Evolutionary conservation across 2,329 filamentous ascomycete species (phyloP).

Genomic region (Ceratocystis alfenasii): DNA sequence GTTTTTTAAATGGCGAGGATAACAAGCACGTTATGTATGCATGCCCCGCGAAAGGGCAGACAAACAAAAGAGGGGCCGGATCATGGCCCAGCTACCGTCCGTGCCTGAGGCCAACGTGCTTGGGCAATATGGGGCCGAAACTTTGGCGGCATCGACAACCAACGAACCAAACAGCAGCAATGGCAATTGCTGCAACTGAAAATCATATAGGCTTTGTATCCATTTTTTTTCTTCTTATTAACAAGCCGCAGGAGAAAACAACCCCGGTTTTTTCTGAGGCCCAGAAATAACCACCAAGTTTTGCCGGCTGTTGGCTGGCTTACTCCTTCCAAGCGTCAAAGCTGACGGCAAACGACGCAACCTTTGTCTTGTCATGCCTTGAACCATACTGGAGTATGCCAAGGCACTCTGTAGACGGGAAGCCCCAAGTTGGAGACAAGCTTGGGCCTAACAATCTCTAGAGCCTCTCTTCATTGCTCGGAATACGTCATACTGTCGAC

Average conservation of each 20-base stretch:
- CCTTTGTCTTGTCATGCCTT: neutral
- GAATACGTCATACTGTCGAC: neutral
- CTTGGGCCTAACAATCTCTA: neutral
- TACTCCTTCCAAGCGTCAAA: neutral
- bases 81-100: neutral
- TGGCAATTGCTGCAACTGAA: neutral
- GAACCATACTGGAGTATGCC: neutral
- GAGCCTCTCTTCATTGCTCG: neutral
- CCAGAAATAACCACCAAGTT: neutral
- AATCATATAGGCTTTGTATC: neutral
- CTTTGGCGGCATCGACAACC: neutral
- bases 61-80: neutral
- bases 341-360: neutral
- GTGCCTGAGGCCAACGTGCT: neutral
- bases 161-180: neutral
- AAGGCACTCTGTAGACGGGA: neutral
- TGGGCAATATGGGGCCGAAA: conserved; percentile 9
- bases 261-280: neutral
- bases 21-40: neutral
- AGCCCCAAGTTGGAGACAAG: conserved; percentile 7
- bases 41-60: neutral
- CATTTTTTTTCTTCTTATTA: neutral
- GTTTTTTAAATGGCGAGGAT: neutral
- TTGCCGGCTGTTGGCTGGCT: neutral
- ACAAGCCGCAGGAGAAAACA: no score